Conservation (phyloP, 345 rosid genomes). For the Trapa incisa region DNA sequence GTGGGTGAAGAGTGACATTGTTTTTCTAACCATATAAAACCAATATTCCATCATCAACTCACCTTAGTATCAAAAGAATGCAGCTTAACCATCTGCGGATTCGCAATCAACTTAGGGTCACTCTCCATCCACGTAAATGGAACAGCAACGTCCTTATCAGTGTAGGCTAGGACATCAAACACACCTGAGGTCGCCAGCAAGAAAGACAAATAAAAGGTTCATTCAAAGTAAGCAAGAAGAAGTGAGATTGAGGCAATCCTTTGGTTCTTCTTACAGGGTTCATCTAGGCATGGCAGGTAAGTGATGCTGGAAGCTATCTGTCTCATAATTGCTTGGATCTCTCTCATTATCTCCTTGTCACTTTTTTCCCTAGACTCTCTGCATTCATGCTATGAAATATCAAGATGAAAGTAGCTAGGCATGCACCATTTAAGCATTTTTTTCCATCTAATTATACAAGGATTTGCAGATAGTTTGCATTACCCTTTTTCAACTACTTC, state of each 20-base stretch:
- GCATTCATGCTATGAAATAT: constrained; percentile 7
- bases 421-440: not conserved
- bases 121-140: constrained; percentile 97
- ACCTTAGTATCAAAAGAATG: constrained; percentile 96
- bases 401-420: not conserved
- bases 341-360: constrained; percentile 93
- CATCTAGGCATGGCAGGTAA: constrained; percentile 93
- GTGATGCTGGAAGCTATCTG: constrained; percentile 91
- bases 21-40: not conserved
- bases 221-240: not conserved
- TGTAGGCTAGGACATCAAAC: constrained; percentile 88
- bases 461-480: not conserved
- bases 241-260: not conserved
- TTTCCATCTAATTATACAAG: not conserved
- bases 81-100: constrained; percentile 97
- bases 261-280: constrained; percentile 36
- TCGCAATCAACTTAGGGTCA: constrained; percentile 83
- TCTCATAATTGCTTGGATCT: constrained; percentile 89
- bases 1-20: too few species aligned
- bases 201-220: not conserved
- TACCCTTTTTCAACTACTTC: constrained; percentile 87
- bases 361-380: constrained; percentile 87
- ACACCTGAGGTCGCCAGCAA: constrained; percentile 38
- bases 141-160: constrained; percentile 78
- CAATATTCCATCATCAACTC: not conserved